These are phyloP conservation scores for Gleditsia sinensis DNA, from an alignment of 306 rosid genomes.

Conservation along the genomic window DNA sequence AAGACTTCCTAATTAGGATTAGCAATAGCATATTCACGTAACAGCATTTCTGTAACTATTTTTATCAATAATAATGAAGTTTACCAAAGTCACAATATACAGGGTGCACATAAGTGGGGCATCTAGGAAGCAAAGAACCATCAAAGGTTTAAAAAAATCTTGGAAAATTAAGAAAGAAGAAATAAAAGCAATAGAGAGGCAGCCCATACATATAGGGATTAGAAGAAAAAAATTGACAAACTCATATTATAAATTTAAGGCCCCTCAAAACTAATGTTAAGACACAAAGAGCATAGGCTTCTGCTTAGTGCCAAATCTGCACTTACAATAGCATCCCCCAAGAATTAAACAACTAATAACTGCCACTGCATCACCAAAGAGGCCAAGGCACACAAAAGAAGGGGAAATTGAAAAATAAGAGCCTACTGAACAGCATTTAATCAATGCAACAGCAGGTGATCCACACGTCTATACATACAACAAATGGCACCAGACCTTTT, in stretches of 20 bases:
- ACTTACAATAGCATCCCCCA: not conserved
- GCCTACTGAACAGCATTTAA: not conserved
- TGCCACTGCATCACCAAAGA: not conserved
- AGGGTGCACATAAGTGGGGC: not conserved
- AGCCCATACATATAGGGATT: too few species aligned
- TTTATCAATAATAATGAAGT: not conserved
- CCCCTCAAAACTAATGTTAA: not conserved
- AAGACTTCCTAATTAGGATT: not conserved
- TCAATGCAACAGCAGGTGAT: not conserved
- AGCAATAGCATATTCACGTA: too few species aligned
- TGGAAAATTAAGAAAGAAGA: not conserved
- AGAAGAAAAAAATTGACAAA: too few species aligned
- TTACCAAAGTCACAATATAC: not conserved
- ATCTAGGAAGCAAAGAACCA: not conserved
- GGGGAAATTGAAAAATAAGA: not conserved
- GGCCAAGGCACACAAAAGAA: not conserved
- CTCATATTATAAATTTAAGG: too few species aligned
- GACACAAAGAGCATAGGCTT: not conserved
- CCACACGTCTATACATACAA: not conserved
- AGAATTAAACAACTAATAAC: not conserved
- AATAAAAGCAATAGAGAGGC: not conserved
- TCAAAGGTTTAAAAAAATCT: not conserved
- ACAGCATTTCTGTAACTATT: not conserved
- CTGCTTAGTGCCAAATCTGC: not conserved
- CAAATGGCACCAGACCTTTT: slow-evolving; percentile 3